Evolutionary conservation across 2,329 filamentous ascomycete species (phyloP).

Genomic region (Fusarium buxicola): DNA sequence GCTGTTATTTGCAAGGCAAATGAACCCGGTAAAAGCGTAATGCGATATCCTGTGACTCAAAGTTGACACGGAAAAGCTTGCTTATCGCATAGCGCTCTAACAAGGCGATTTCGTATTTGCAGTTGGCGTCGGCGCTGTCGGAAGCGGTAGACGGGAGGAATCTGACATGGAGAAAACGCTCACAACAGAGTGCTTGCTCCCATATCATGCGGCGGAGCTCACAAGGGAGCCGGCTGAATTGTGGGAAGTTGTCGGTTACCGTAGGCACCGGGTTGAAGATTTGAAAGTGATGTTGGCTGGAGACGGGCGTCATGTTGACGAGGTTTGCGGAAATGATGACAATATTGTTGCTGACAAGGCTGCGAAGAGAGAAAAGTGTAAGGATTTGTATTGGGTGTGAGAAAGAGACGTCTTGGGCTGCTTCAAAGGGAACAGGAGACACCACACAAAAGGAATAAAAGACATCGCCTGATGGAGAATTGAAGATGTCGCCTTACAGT

Average conservation of each 20-base stretch:
- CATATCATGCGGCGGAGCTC: slow-evolving; percentile 4
- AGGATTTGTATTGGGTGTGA: too few species aligned
- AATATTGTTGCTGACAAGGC: neutral
- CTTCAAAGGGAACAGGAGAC: too few species aligned
- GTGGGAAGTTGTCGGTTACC: neutral
- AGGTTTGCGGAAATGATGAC: too few species aligned
- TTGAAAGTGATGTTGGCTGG: neutral
- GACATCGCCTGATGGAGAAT: too few species aligned
- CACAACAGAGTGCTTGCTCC: neutral
- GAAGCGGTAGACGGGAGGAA: neutral
- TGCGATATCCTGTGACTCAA: neutral
- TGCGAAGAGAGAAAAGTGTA: neutral
- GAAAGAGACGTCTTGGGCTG: too few species aligned
- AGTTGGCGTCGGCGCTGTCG: neutral
- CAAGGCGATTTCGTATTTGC: neutral
- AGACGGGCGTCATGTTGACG: neutral
- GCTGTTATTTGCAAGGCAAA: neutral
- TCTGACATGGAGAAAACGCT: neutral
- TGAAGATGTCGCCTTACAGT: too few species aligned
- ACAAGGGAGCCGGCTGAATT: neutral
- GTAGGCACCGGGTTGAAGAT: neutral
- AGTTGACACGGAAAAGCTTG: slow-evolving; percentile 1
- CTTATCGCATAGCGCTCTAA: neutral
- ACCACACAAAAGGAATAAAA: too few species aligned
- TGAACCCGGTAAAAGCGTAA: neutral